Base-by-base conservation (phyloP, 208 protist genomes). In the Entamoeba histolytica region DNA sequence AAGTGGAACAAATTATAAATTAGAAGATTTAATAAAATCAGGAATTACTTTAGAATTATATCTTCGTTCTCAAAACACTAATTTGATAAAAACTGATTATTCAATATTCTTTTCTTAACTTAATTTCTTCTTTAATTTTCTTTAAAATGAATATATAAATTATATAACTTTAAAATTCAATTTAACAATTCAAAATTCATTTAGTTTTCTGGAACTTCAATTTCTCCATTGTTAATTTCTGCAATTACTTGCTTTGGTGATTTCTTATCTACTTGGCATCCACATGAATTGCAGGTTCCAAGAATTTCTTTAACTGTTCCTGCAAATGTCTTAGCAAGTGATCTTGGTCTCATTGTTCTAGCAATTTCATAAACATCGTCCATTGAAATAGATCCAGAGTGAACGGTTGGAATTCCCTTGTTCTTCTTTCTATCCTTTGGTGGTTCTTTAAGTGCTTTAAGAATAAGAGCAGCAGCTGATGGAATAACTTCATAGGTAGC, bases 401-500 rank as follows among this genome's bases (percentile, higher is more conserved):
- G 95, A 39, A 92, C 61, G 0, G 61, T 78, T 78, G 61, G 61
- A 44, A 95, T 57, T 8, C 69, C 57, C 35, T 95, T 94, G 39
- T 49, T 92, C 92, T 94, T 95, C 51, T 93, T 95, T 12, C 92
- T 23, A 44, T 93, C 57, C 17, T 91, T 35, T 57, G 92, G 49
- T 39, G 93, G 93, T 49, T 95, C 95, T 3, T 94, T 95, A 8
- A 95, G 93, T 8, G 95, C 95, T 92, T 94, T 93, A 55, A 95
- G 61, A 35, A 95, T 12, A n/a, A 95, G 91, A 49, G 95, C 92
- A 50, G 94, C 78, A 92, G 94, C 94, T 31, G 87, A 78, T 47
- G 95, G 95, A 35, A 95, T 31, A 94, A 95, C 51, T 52, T 35
- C 92, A 47, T 99, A 97, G n/a, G 96, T 98, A 50, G 98, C 98